phyloP scores from a whole-genome alignment of 345 rosid genomes.

The Garcia nutans region DNA sequence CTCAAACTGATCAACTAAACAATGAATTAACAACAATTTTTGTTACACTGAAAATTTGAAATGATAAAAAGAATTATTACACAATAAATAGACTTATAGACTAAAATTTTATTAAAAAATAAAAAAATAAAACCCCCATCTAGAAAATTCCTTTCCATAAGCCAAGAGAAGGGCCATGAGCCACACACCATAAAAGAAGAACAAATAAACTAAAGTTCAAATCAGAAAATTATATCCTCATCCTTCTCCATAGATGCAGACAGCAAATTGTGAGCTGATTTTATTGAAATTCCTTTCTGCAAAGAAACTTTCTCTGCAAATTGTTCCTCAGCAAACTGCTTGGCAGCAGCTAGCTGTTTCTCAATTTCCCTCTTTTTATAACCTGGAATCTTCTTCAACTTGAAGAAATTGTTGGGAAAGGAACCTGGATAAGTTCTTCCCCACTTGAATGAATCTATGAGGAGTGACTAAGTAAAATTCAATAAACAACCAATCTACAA shows the following conservation, averaged over 20 bases:
- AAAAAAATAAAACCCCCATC: not conserved
- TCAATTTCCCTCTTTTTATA: conserved; percentile 78
- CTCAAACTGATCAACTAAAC: too few species aligned
- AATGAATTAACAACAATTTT: too few species aligned
- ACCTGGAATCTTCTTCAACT: conserved; percentile 87
- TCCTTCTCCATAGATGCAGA: conserved; percentile 60
- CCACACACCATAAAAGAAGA: conserved; percentile 21
- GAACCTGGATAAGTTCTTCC: too few species aligned
- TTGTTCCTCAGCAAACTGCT: conserved; percentile 66
- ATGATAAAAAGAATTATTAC: conserved; percentile 4
- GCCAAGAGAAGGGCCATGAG: conserved; percentile 6
- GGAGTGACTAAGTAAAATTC: too few species aligned
- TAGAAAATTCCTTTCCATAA: not conserved
- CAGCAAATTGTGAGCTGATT: conserved; percentile 60
- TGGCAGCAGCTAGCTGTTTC: conserved; percentile 48
- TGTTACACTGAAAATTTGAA: not conserved
- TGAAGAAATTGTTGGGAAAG: too few species aligned
- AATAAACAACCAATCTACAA: too few species aligned
- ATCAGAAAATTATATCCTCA: conserved; percentile 77
- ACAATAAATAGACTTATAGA: conserved; percentile 20
- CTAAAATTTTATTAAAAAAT: conserved; percentile 27
- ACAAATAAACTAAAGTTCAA: conserved; percentile 16
- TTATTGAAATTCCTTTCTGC: conserved; percentile 65
- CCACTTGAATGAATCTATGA: too few species aligned
- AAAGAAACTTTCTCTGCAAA: conserved; percentile 63